Evolutionary conservation across 768 basidiomycete genomes (phyloP).

Genomic region (Boletus coccyginus): DNA sequence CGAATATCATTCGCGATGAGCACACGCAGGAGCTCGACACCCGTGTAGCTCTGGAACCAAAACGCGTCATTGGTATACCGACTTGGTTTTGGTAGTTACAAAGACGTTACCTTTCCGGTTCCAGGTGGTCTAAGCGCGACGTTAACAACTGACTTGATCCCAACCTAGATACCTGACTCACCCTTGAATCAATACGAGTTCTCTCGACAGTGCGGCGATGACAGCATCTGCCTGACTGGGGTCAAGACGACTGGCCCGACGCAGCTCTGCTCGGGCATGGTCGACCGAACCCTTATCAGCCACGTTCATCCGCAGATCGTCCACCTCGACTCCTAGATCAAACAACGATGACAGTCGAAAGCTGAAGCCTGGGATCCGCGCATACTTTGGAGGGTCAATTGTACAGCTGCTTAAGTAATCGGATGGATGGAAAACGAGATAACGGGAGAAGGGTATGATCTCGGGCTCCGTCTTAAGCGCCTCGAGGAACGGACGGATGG

Average conservation of each 20-base stretch:
- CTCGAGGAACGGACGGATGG: constrained; percentile 59
- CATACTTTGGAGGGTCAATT: constrained; percentile 49
- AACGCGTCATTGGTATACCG: neutral
- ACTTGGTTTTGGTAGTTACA: neutral
- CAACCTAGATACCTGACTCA: constrained; percentile 24
- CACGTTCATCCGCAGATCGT: constrained; percentile 40
- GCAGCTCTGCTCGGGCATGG: constrained; percentile 38
- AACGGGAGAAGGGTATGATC: constrained; percentile 50
- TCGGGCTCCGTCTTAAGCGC: constrained; percentile 57
- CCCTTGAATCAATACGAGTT: constrained; percentile 70
- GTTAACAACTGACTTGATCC: too few relatives aligned
- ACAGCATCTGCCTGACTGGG: constrained; percentile 70
- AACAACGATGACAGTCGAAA: constrained; percentile 60
- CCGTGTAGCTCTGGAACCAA: constrained; percentile 54
- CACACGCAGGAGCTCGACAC: constrained; percentile 65
- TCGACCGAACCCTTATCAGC: constrained; percentile 43
- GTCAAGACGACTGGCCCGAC: constrained; percentile 54
- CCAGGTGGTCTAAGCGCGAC: constrained; percentile 58
- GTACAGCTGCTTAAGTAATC: constrained; percentile 31
- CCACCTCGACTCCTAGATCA: constrained; percentile 35
- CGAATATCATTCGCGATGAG: constrained; percentile 50
- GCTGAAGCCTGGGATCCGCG: constrained; percentile 50
- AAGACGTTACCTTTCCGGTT: constrained; percentile 61
- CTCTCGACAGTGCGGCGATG: constrained; percentile 39
- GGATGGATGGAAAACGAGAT: constrained; percentile 46